Percentiles rank a stretch among this genome's conserved stretches.
These are phyloP conservation scores for Cymodocea nodosa DNA, from an alignment of 116 monocot genomes.

Conservation along the genomic window DNA sequence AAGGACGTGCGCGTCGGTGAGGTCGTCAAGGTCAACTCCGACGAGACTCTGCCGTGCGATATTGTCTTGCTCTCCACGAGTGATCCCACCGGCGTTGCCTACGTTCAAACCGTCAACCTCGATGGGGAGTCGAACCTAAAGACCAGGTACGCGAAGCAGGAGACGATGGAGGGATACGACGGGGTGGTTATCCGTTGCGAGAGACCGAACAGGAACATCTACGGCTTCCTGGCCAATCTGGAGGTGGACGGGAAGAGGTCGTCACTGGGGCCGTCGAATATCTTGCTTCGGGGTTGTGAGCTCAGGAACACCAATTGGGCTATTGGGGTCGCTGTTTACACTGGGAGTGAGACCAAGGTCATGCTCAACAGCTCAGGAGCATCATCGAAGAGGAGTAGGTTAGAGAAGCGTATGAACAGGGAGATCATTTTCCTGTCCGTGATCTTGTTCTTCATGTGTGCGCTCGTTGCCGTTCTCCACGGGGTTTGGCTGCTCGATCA, in stretches of 20 bases:
- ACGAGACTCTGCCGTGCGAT: conserved; percentile 78
- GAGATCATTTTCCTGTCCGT: conserved; percentile 53
- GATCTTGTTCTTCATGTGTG: conserved; percentile 28
- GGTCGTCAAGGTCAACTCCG: conserved; percentile 23
- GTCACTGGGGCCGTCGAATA: conserved; percentile 66
- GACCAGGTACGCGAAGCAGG: conserved; percentile 89
- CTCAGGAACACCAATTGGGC: conserved; percentile 76
- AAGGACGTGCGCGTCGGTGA: conserved; percentile 58
- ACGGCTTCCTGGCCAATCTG: conserved; percentile 53
- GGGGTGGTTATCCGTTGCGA: conserved; percentile 64
- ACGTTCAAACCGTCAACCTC: conserved; percentile 86
- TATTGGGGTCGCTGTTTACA: conserved; percentile 78
- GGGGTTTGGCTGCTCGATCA: conserved; percentile 58
- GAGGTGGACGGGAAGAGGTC: conserved; percentile 42
- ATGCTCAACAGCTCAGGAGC: conserved; percentile 92
- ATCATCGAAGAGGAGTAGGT: conserved; percentile 78
- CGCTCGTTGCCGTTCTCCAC: conserved; percentile 27
- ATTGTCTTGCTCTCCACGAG: conserved; percentile 76
- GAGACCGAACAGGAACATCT: conserved; percentile 71
- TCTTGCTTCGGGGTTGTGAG: conserved; percentile 82
- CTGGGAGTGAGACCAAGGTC: conserved; percentile 85
- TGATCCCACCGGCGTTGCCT: conserved; percentile 75
- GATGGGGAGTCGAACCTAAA: conserved; percentile 97
- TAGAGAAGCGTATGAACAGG: conserved; percentile 80
- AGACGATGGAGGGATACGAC: conserved; percentile 18